These are phyloP conservation scores for Gossypium schwendimanii DNA, from an alignment of 441 rosid species.

Conservation along the genomic window DNA sequence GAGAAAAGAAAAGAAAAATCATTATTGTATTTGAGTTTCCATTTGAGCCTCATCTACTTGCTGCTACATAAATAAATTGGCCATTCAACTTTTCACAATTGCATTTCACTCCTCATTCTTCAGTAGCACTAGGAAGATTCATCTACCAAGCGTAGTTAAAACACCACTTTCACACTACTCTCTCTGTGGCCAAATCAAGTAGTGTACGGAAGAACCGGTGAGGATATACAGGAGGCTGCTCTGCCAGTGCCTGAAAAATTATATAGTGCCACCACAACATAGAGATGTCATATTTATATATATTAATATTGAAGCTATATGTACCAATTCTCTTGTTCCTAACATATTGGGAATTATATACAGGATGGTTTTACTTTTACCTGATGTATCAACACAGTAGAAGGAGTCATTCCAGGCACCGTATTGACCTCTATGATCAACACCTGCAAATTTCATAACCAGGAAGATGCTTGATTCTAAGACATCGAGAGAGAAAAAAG, in stretches of 20 bases:
- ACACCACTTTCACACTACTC: constrained; percentile 23
- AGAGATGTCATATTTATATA: not conserved
- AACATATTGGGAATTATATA: too few species aligned
- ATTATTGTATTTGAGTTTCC: not conserved
- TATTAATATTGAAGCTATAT: not conserved
- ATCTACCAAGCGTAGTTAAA: not conserved
- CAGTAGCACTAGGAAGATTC: not conserved
- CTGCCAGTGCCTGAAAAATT: constrained; percentile 63
- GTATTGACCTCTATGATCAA: constrained; percentile 84
- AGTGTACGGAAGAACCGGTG: constrained; percentile 67
- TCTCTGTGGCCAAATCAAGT: constrained; percentile 63
- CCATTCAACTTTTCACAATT: not conserved
- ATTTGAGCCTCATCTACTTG: not conserved
- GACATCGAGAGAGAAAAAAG: not conserved
- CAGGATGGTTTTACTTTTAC: constrained; percentile 38
- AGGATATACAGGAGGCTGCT: constrained; percentile 76
- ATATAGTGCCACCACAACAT: not conserved
- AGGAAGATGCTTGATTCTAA: not conserved
- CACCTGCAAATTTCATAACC: constrained; percentile 42
- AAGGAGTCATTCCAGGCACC: constrained; percentile 96
- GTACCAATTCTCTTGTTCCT: too few species aligned
- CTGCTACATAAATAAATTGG: not conserved
- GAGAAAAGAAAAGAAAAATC: not conserved
- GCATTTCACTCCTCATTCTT: not conserved
- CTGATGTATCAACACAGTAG: constrained; percentile 93